Evolutionary conservation across 176 grass and related monocot species (phyloP), one percentile per base, ranked within the genome.

Genomic region (Saccharum officinarum): DNA sequence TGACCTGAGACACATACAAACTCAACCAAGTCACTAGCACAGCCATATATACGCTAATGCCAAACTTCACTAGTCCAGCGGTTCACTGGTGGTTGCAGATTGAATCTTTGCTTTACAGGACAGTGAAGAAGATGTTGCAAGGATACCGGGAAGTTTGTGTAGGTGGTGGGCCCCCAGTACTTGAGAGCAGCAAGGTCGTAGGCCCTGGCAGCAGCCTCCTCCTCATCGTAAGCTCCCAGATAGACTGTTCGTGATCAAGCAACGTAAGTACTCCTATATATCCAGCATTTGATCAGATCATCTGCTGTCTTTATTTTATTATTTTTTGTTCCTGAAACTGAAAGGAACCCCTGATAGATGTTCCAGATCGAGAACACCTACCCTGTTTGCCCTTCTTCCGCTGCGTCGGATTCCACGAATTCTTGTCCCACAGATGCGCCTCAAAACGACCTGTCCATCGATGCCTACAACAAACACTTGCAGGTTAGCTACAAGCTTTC

Each of bases 331-430:
- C 57, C 22, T 25, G 57, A 61, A 11, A 25, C 9, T 4, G 57
- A 61, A 61, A 23, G 10, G 9, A 61, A 61, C n/a, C 3, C n/a
- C 59, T 61, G 54, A 57, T 8, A 22, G 54, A 57, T 57, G 54
- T 57, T 22, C 54, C 6, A 57, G 20, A 57, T 6, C 7, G 20
- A 57, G 54, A 22, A 22, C 54, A 57, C 54, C 50, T 55, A 55
- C 92, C 92, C 67, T 95, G 93, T 34, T 92, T 95, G 67, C 93
- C 90, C 49, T 95, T 95, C 82, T 92, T 95, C 70, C 85, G 88
- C 68, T 95, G 93, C 9, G 90, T 88, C 16, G 90, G 85, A 38
- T 95, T 95, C 90, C 87, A 95, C 2, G 90, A 92, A 59, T 89
- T 84, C 70, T 92, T 90, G 76, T 95, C 93, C 93, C 93, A 95